Conservation (phyloP, 257 asterid species). For the Lantana camara region DNA sequence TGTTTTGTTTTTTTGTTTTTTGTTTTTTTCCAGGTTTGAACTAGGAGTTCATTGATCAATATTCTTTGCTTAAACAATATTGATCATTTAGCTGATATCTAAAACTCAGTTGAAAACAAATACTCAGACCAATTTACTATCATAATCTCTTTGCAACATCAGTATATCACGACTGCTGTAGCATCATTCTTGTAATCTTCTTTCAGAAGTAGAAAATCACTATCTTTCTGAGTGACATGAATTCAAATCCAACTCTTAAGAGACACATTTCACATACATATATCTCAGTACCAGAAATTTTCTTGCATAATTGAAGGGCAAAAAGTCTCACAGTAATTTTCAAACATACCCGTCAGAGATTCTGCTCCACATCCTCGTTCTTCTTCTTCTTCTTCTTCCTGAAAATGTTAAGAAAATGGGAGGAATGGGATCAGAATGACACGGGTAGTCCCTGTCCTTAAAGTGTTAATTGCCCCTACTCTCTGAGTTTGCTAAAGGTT, state of each 20-base stretch:
- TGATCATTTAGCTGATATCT: neutral
- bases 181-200: neutral
- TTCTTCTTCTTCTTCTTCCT: slow-evolving; percentile 38
- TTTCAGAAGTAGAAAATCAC: slow-evolving; percentile 1
- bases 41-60: neutral
- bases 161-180: neutral
- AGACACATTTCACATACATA: neutral
- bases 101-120: neutral
- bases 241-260: neutral
- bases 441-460: no score
- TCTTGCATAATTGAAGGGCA: neutral
- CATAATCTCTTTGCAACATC: no score
- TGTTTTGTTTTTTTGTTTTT: no score
- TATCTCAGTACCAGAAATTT: neutral
- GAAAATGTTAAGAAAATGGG: no score
- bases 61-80: neutral
- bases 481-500: no score
- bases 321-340: slow-evolving; percentile 24
- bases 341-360: slow-evolving; percentile 15
- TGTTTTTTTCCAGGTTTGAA: neutral
- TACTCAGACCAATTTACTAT: no score
- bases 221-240: neutral
- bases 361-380: slow-evolving; percentile 21
- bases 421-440: no score
- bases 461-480: no score